A percentile compares a stretch with the other conserved stretches of the same genome.
phyloP scores from a whole-genome alignment of 805 yeast species.

The Hanseniaspora thailandica region DNA sequence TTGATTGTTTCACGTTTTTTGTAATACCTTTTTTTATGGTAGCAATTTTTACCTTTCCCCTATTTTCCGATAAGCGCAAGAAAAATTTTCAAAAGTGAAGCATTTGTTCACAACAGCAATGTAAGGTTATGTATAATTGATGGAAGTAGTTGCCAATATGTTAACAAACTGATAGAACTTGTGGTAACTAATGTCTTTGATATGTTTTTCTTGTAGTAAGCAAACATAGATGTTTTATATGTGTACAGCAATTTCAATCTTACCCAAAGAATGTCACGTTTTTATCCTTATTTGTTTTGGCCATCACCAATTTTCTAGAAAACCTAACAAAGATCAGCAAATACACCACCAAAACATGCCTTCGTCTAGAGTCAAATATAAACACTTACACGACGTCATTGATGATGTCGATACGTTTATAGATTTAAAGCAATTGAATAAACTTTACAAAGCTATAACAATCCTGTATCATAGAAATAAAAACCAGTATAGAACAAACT shows the following conservation, averaged over 20 bases:
- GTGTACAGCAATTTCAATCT: too few relatives aligned
- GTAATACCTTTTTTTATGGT: too few relatives aligned
- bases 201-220: too few relatives aligned
- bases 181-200: too few relatives aligned
- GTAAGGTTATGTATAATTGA: too few relatives aligned
- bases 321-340: neutral
- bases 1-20: neutral
- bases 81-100: too few relatives aligned
- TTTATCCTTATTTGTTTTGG: neutral
- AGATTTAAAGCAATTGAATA: slow-evolving; percentile 20
- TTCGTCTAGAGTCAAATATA: neutral
- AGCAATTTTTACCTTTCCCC: neutral
- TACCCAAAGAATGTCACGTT: too few relatives aligned
- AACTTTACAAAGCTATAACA: slow-evolving; percentile 50
- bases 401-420: neutral
- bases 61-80: neutral
- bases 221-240: too few relatives aligned
- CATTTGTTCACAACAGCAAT: too few relatives aligned
- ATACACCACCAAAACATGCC: neutral
- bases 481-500: slow-evolving; percentile 53
- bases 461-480: slow-evolving; percentile 57
- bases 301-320: too few relatives aligned
- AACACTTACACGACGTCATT: slow-evolving; percentile 1
- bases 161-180: too few relatives aligned
- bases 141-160: too few relatives aligned